Evolutionary conservation across 352 stramenopile species (phyloP).

Genomic region (Globisporangium camurandrum): DNA sequence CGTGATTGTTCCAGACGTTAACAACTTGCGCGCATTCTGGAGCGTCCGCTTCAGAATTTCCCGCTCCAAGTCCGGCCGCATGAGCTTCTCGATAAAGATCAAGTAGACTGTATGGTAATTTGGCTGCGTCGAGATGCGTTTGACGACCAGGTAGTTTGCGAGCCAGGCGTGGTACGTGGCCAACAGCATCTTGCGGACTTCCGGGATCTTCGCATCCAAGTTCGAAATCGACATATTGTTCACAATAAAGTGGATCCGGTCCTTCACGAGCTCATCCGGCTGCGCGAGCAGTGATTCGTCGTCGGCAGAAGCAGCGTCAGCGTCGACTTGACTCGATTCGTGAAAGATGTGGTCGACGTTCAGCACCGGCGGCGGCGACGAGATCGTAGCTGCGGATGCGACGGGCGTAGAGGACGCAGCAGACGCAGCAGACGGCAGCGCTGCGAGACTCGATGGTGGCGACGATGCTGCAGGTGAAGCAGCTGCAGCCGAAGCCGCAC

Average conservation of each 20-base stretch:
- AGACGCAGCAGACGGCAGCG: no score
- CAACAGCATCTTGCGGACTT: slow-evolving; percentile 93
- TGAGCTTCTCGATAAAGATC: slow-evolving; percentile 96
- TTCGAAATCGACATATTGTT: slow-evolving; percentile 99
- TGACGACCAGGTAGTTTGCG: slow-evolving; percentile 98
- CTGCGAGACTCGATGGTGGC: slow-evolving; percentile 18
- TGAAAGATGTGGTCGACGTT: slow-evolving; percentile 84
- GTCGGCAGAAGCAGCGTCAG: no score
- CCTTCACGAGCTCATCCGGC: slow-evolving; percentile 83
- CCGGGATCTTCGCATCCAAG: slow-evolving; percentile 94
- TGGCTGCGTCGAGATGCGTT: slow-evolving; percentile 97
- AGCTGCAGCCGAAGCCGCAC: slow-evolving; percentile 11
- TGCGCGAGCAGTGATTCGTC: slow-evolving; percentile 58
- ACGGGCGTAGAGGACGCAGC: slow-evolving; percentile 17
- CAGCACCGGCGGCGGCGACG: slow-evolving; percentile 42
- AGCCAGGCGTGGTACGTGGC: slow-evolving; percentile 95
- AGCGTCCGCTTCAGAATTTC: slow-evolving; percentile 95
- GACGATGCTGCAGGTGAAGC: slow-evolving; percentile 28
- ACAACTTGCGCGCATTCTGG: slow-evolving; percentile 92
- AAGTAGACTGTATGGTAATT: slow-evolving; percentile 99
- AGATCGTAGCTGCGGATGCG: slow-evolving; percentile 16
- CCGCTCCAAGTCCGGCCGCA: slow-evolving; percentile 87
- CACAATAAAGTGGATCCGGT: slow-evolving; percentile 99
- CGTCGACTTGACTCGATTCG: slow-evolving; percentile 42
- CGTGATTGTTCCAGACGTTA: slow-evolving; percentile 97